phyloP scores from a whole-genome alignment of 78 protist genomes.

The Protostelium mycophagum region DNA sequence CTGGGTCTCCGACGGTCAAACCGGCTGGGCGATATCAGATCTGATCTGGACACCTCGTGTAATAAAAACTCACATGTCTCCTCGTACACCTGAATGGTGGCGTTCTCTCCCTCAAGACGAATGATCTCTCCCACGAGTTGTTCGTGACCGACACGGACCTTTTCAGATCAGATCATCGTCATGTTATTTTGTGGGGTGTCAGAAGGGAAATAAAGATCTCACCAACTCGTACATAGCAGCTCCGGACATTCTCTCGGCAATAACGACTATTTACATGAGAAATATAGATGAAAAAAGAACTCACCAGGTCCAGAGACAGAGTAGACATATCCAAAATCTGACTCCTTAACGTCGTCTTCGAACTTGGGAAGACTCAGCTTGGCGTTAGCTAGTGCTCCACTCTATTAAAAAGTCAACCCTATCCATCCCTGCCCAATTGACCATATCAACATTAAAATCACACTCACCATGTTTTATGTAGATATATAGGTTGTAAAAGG shows the following conservation, averaged over 20 bases:
- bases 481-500: not conserved
- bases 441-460: not conserved
- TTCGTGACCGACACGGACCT: slow-evolving; percentile 95
- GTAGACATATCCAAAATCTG: slow-evolving; percentile 62
- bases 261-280: slow-evolving; percentile 79
- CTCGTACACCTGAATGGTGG: slow-evolving; percentile 99
- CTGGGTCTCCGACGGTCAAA: slow-evolving; percentile 99
- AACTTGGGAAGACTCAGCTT: not conserved
- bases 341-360: slow-evolving; percentile 13
- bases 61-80: slow-evolving; percentile 85
- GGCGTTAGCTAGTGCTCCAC: not conserved
- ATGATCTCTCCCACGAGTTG: slow-evolving; percentile 99
- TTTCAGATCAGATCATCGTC: too few species aligned
- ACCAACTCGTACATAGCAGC: slow-evolving; percentile 99
- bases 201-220: not conserved
- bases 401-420: too few species aligned
- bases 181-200: not conserved
- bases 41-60: not conserved
- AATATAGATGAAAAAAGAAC: not conserved
- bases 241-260: slow-evolving; percentile 98
- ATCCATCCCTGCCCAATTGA: too few species aligned
- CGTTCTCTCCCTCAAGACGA: slow-evolving; percentile 97
- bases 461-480: not conserved
- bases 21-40: slow-evolving; percentile 81
- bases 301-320: slow-evolving; percentile 95